Conservation (phyloP, 805 yeast species). For the Brettanomyces sp. region DNA sequence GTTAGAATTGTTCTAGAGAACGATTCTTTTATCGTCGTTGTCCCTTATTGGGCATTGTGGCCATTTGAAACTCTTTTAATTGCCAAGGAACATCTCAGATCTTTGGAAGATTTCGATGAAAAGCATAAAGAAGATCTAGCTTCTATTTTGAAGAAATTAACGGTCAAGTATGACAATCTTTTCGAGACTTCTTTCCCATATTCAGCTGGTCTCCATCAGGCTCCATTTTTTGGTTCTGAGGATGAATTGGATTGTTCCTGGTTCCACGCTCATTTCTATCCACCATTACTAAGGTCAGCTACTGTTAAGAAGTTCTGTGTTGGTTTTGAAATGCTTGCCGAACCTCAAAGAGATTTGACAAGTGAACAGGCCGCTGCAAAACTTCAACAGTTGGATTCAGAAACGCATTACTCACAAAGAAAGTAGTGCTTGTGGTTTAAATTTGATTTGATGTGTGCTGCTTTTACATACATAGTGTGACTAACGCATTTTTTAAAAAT, state of each 20-base stretch:
- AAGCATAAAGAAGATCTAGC: background rate
- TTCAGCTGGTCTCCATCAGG: slow-evolving; percentile 1
- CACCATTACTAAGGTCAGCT: background rate
- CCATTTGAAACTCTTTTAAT: slow-evolving; percentile 1
- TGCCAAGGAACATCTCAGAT: slow-evolving; percentile 1
- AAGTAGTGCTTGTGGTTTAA: too few relatives aligned
- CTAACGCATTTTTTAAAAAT: too few relatives aligned
- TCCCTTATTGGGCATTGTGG: slow-evolving; percentile 1
- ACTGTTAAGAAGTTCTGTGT: slow-evolving; percentile 2
- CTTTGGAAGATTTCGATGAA: background rate
- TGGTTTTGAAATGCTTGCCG: slow-evolving; percentile 1
- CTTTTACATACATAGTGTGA: too few relatives aligned
- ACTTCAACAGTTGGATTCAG: background rate
- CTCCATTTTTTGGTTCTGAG: slow-evolving; percentile 1
- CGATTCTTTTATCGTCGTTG: slow-evolving; percentile 1
- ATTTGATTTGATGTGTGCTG: too few relatives aligned
- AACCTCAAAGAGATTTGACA: slow-evolving; percentile 1
- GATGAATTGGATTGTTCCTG: background rate
- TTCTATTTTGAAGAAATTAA: background rate
- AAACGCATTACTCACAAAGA: background rate
- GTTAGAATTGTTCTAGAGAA: background rate
- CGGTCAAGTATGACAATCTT: background rate
- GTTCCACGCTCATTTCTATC: slow-evolving; percentile 2
- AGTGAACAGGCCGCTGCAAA: slow-evolving; percentile 1
- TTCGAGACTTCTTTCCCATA: slow-evolving; percentile 1